These are phyloP conservation scores for Saccharomyces hybrid DNA, from an alignment of 1,139 yeast species.

Conservation along the genomic window DNA sequence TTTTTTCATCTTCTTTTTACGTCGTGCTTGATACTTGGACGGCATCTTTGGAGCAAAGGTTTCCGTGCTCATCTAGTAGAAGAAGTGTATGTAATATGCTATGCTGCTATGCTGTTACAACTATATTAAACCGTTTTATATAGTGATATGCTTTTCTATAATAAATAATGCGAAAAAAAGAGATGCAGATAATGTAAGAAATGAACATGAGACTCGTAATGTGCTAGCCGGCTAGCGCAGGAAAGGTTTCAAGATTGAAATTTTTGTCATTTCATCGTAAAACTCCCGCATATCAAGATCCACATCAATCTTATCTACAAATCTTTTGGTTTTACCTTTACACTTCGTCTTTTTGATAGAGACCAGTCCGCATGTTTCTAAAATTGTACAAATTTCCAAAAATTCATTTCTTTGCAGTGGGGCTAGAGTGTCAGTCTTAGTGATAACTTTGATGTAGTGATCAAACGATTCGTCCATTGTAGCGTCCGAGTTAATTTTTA, in stretches of 20 bases:
- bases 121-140: neutral
- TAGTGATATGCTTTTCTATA: neutral
- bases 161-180: neutral
- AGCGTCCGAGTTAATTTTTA: constrained; percentile 29
- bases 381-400: constrained; percentile 63
- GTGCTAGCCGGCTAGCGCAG: constrained; percentile 3
- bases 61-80: neutral
- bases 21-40: no score
- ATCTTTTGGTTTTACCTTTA: constrained; percentile 22
- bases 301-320: constrained; percentile 23
- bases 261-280: constrained; percentile 25
- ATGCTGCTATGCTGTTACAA: constrained; percentile 1
- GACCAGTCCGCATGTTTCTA: constrained; percentile 60
- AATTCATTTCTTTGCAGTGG: constrained; percentile 66
- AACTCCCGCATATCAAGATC: constrained; percentile 27
- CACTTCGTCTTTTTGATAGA: constrained; percentile 26
- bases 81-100: neutral
- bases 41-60: no score
- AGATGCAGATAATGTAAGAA: neutral
- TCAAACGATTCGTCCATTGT: constrained; percentile 47
- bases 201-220: neutral
- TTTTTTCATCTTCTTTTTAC: no score
- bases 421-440: constrained; percentile 40
- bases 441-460: constrained; percentile 39
- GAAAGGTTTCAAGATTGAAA: constrained; percentile 21